Conservation (phyloP, 768 basidiomycete genomes). For the Daedaleopsis nitida region DNA sequence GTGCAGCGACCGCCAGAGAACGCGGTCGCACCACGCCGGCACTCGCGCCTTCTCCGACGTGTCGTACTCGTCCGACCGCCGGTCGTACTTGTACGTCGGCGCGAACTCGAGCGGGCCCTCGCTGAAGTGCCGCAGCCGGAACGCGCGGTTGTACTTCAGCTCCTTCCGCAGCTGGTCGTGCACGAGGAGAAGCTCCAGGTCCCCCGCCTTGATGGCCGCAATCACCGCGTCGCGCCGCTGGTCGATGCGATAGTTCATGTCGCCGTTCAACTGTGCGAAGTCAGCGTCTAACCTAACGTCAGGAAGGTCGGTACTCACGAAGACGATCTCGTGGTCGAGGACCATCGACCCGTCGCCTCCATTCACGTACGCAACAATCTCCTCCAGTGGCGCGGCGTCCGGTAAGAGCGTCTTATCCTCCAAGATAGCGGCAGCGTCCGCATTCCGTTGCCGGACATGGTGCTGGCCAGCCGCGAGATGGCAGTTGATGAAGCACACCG, state of each 20-base stretch:
- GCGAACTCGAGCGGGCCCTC: slow-evolving; percentile 84
- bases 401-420: slow-evolving; percentile 78
- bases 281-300: background rate
- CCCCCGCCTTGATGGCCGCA: slow-evolving; percentile 64
- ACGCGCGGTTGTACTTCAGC: slow-evolving; percentile 83
- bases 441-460: slow-evolving; percentile 79
- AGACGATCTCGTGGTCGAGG: slow-evolving; percentile 92
- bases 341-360: slow-evolving; percentile 94
- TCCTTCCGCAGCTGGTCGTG: slow-evolving; percentile 93
- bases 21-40: slow-evolving; percentile 97
- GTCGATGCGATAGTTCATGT: slow-evolving; percentile 98
- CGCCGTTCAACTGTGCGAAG: slow-evolving; percentile 71
- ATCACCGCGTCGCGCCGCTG: slow-evolving; percentile 84
- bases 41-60: slow-evolving; percentile 84
- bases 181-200: slow-evolving; percentile 59
- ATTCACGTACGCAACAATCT: slow-evolving; percentile 72
- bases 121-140: slow-evolving; percentile 79
- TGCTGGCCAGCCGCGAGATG: slow-evolving; percentile 96
- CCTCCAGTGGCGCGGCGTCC: slow-evolving; percentile 45
- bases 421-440: slow-evolving; percentile 84
- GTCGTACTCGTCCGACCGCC: slow-evolving; percentile 76
- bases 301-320: slow-evolving; percentile 51
- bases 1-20: slow-evolving; percentile 72
- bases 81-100: slow-evolving; percentile 97
- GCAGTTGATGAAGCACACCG: slow-evolving; percentile 93